Conservation (phyloP, 768 basidiomycete genomes). For the Dacryopinax spathularia region DNA sequence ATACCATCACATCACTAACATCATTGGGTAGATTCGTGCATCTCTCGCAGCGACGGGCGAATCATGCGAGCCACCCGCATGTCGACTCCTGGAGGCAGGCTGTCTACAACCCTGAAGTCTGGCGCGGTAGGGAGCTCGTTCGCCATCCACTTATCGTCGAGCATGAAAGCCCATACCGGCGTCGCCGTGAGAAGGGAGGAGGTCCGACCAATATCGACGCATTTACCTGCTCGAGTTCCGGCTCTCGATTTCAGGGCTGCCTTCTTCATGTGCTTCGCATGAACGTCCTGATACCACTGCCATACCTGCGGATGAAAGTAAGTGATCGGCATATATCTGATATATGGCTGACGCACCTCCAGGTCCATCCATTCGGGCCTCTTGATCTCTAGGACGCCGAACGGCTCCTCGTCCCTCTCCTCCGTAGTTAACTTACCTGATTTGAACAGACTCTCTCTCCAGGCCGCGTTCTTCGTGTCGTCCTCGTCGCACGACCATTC, state of each 20-base stretch:
- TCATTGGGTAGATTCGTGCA: too few species aligned
- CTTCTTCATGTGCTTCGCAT: background rate
- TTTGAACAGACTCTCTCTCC: background rate
- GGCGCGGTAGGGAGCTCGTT: background rate
- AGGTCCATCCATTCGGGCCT: background rate
- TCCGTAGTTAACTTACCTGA: background rate
- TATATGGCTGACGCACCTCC: background rate
- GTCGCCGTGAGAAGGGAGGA: background rate
- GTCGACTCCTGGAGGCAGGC: background rate
- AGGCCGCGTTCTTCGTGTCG: background rate
- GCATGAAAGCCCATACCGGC: background rate
- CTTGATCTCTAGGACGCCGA: background rate
- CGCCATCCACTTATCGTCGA: background rate
- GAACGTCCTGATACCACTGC: background rate
- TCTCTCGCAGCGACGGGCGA: too few species aligned
- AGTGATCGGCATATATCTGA: background rate
- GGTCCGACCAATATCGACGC: background rate
- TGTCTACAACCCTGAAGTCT: background rate
- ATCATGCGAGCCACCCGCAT: background rate
- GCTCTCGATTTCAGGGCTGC: background rate
- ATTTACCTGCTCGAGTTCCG: background rate
- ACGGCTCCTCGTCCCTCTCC: background rate
- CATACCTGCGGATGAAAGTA: background rate
- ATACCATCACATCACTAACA: background rate
- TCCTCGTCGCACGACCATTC: too few species aligned